Evolutionary conservation across 2,329 filamentous ascomycete species (phyloP).

Genomic region (Penicillium sp.): DNA sequence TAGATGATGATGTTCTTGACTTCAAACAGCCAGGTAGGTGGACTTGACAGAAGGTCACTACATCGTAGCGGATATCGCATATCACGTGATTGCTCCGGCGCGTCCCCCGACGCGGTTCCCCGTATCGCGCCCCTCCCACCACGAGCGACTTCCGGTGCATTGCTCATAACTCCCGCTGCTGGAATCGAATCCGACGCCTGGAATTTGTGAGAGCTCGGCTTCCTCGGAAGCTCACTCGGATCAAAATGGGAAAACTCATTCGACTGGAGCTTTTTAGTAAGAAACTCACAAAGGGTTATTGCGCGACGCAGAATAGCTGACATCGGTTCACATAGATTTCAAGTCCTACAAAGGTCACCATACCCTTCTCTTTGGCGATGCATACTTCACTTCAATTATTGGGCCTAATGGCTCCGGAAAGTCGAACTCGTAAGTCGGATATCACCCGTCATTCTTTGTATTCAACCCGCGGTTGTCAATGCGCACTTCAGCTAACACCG

Average conservation of each 20-base stretch:
- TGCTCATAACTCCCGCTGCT: slow-evolving; percentile 10
- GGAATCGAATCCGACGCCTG: slow-evolving; percentile 10
- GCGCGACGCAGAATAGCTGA: slow-evolving; percentile 17
- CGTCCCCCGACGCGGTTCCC: slow-evolving; percentile 21
- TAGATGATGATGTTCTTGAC: too few species aligned
- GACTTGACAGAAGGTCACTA: too few species aligned
- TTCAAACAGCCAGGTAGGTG: too few species aligned
- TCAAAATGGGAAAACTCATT: slow-evolving; percentile 89
- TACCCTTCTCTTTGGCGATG: slow-evolving; percentile 88
- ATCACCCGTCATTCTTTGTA: not conserved
- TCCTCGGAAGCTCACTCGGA: slow-evolving; percentile 23
- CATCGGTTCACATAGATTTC: slow-evolving; percentile 62
- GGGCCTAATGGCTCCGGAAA: slow-evolving; percentile 99
- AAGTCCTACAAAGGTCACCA: slow-evolving; percentile 99
- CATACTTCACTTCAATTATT: slow-evolving; percentile 98
- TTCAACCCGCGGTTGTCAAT: not conserved
- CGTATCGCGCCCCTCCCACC: slow-evolving; percentile 22
- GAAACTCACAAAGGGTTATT: slow-evolving; percentile 27
- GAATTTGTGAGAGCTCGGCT: slow-evolving; percentile 14
- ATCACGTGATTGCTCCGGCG: slow-evolving; percentile 25
- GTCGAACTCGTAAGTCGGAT: slow-evolving; percentile 75
- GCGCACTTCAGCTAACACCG: slow-evolving; percentile 16
- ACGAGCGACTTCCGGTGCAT: slow-evolving; percentile 3
- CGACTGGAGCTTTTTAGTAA: slow-evolving; percentile 88
- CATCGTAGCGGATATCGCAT: not conserved